Evolutionary conservation across 441 rosid species (phyloP), one percentile per base, ranked within the genome.

Genomic region (Omphalea diandra): DNA sequence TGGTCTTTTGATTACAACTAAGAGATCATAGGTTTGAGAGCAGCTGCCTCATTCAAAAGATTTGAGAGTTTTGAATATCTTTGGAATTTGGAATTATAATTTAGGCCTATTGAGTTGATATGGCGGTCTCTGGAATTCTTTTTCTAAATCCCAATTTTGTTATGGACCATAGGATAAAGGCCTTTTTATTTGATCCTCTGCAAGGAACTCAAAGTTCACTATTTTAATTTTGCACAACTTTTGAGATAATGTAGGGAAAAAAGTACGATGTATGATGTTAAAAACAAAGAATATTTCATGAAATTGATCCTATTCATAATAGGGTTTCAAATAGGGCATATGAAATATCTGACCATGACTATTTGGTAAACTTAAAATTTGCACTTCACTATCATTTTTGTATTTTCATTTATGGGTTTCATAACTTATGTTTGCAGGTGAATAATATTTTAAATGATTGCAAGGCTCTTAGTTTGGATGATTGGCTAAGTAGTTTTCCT

Each of bases 401-500:
- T 49, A 67, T 68, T 71, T 43, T 58, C 69, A 68, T 65, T 76
- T 58, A 41, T 58, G n/a, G 20, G 68, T 64, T 74, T 63, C 47
- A 50, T 41, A 15, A 66, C 73, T 65, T 58, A 72, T 15, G 58
- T 72, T 65, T 78, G 75, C 89, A 94, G 99, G 91, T 87, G 76
- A 79, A 81, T 66, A 81, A 60, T 65, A 73, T 79, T 69, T 54
- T 71, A 46, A 70, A 46, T 47, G 62, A 71, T 53, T 70, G 69
- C 56, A 78, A 70, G 27, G 64, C 78, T 38, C 67, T 67, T 62
- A 73, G 41, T 57, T 49, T 73, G 73, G 93, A 85, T 73, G 87
- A 82, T 40, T 90, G 91, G 96, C n/a, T 75, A 79, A 44, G 61
- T 62, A 67, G 55, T 59, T 88, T 87, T 77, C 68, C 85, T 46